Evolutionary conservation across 2,329 filamentous ascomycete genomes (phyloP).

Genomic region (Fusarium fujikuroi): DNA sequence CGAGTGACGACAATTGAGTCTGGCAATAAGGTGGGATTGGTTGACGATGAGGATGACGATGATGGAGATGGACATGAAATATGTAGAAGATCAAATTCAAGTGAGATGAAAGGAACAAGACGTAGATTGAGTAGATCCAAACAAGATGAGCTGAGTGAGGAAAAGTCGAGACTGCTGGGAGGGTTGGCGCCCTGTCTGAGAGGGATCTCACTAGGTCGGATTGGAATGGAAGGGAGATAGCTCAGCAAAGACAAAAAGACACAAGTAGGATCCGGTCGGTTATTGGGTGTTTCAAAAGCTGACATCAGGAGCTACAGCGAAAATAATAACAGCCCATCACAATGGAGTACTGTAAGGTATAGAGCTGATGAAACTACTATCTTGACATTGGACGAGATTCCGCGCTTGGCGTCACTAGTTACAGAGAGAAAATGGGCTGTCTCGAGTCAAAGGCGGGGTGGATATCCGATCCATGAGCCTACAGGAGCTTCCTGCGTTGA

Average conservation of each 20-base stretch:
- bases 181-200: constrained; percentile 14
- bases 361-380: not conserved
- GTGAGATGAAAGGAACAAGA: not conserved
- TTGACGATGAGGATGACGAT: not conserved
- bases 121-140: not conserved
- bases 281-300: constrained; percentile 12
- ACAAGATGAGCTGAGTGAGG: not conserved
- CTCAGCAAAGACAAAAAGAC: not conserved
- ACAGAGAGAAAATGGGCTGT: constrained; percentile 4
- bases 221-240: constrained; percentile 31
- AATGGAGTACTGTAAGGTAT: not conserved
- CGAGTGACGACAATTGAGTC: constrained; percentile 4
- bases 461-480: not conserved
- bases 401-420: not conserved
- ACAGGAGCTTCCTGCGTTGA: constrained; percentile 4
- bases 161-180: constrained; percentile 2
- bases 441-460: constrained; percentile 2
- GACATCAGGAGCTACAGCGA: not conserved
- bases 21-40: not conserved
- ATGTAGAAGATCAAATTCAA: not conserved
- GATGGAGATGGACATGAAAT: not conserved
- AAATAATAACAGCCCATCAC: not conserved
- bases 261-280: not conserved
- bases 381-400: constrained; percentile 1
- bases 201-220: constrained; percentile 11